Base-by-base conservation (phyloP, 1,284 basidiomycete species). In the Apiotrichum montevideense region DNA sequence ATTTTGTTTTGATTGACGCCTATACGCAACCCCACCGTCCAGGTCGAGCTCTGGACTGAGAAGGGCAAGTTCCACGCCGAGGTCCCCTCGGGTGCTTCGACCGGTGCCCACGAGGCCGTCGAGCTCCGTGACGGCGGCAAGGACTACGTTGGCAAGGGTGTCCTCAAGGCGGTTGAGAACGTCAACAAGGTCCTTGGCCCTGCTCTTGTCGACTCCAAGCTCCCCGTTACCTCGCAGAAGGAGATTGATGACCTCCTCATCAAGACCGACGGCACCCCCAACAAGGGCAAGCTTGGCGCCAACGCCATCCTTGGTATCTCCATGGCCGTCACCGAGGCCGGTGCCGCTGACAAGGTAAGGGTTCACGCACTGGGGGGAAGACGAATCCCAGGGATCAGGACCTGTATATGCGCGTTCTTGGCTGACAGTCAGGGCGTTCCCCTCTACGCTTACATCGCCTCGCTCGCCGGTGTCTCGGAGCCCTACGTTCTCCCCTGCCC, bases 301-400 rank as follows among this genome's bases (percentile, higher is more conserved):
- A 99, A 99, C 80, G 96, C 96, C 74, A 97, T 98, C 78, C 90
- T 99, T 61, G 96, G 93, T 80, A 91, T 99, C 70, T 96, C 91
- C 63, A 98, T 98, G 78, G 96, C 95, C 51, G 90, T 89, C 58
- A 85, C 90, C 57, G 87, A 92, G 80, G 96, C 96, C 64, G 96
- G 83, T 73, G 96, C 96, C 51, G 88, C 85, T 55, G 89, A 94
- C 80, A 93, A 94, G 77, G 77, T 78, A 48, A 46, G 62, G 37
- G 37, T 39, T 39, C 8, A 39, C 13, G 21, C 21, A 21, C 21
- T 21, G 21, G 21, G n/a, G 21, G 21, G 21, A 21, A 21, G 21
- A 21, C 9, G 8, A 39, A 9, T 39, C 37, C 37, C 37, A 8
- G 8, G 37, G 37, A 13, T 9, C 37, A 13, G 9, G 37, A 39